Evolutionary conservation across 805 yeast genomes (phyloP), one percentile per base, ranked within the genome.

Genomic region (Sugiyamaella marilandica): DNA sequence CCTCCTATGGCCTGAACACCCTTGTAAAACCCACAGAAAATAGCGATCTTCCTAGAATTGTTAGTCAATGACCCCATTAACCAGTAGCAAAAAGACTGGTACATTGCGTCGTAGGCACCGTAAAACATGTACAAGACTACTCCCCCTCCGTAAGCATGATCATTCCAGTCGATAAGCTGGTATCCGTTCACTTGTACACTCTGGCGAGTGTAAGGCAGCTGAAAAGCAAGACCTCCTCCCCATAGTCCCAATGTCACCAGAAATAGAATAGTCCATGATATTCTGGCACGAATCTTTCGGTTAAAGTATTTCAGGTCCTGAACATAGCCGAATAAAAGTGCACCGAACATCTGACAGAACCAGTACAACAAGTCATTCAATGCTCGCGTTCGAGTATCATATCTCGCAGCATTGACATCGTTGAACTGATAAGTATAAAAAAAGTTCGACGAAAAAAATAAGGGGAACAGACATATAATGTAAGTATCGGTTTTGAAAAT

Each of bases 391-490:
- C 84, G 74, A 53, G 80, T 65, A 60, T 76, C 78, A 67, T 81
- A 81, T 49, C 77, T 70, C 21, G 76, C 78, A 41, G 76, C 77
- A 62, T 80, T 81, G 65, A 76, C 72, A 53, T 77, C 79, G 62
- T 80, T 79, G 61, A 78, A 80, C 66, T 81, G 84, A 65, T 81
- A 81, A 41, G 84, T 78, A 71, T 81, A 80, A 69, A 79, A 81
- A 79, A 80, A 81, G 70, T 81, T 81, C 32, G 85, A 79, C 26
- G 82, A 74, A 58, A 78, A 77, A 62, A 81, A 81, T 80, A 79
- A 75, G 78, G 85, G 85, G 72, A 81, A 75, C 65, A 80, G 59
- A 24, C 74, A 65, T 47, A 74, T 62, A 50, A 81, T 76, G 60
- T 67, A 70, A 49, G 78, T 78, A 60, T 77, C 76, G 16, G 58